Base-by-base conservation (phyloP, 2,329 filamentous ascomycete species). In the Fusarium miscanthi region DNA sequence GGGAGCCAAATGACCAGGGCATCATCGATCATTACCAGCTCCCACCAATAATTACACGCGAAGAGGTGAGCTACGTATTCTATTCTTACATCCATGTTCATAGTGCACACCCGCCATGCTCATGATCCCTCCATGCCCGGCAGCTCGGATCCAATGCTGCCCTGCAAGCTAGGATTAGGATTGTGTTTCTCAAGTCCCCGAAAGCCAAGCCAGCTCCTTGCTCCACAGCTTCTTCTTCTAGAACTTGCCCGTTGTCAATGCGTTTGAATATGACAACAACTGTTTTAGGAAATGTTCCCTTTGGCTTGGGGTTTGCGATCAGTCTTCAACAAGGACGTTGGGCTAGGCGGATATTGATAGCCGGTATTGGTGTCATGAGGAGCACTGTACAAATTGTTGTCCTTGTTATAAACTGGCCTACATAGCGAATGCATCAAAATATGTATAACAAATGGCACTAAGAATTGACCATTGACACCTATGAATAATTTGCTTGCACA, bases 171-270 rank as follows among this genome's bases (percentile, higher is more conserved):
- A 72, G 63, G 61, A 59, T 66, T 66, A 66, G 51, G 51, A 66
- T 59, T 45, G 56, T 59, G 54, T 72, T 52, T 42, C 53, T 60
- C 63, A 71, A 57, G 66, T 73, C 70, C 69, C 70, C 65, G 60
- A 57, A 66, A 73, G 67, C 66, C 68, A 73, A 70, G 66, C 52
- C 65, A 61, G 56, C 48, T 58, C 52, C 30, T 53, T 70, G 41
- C 70, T 73, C 70, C 70, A 73, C 70, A 58, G 58, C 69, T 64
- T 59, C 57, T 53, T 58, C 63, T 74, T 72, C 72, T 74, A 74
- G 72, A 74, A 74, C 42, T 63, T 31, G 41, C 21, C 62, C 62
- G 53, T 61, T 73, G 66, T 68, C 70, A 63, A 48, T 70, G 70
- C 61, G 53, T 57, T 46, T 61, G 33, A 38, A 58, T 30, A 25